These are phyloP conservation scores for Trichomonas vaginalis DNA, from an alignment of 208 protist species.

Conservation along the genomic window DNA sequence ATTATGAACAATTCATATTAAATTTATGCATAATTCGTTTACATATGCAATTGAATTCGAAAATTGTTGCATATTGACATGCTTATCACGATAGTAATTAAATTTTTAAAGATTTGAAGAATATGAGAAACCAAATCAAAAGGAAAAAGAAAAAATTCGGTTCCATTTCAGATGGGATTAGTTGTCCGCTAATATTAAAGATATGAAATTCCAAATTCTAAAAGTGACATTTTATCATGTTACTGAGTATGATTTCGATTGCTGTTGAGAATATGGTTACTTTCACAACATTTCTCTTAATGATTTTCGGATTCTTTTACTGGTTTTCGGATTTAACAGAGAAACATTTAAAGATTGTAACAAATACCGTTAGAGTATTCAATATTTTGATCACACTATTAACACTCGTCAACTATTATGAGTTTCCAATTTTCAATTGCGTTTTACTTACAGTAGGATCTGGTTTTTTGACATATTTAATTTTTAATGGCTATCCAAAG, in stretches of 20 bases:
- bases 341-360: neutral
- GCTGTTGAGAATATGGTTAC: neutral
- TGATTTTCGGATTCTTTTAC: neutral
- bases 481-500: neutral
- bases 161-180: too few species aligned
- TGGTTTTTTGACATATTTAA: neutral
- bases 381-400: neutral
- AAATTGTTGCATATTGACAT: too few species aligned
- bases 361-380: neutral
- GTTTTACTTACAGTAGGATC: neutral
- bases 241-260: neutral
- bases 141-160: too few species aligned
- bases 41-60: too few species aligned
- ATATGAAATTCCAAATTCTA: too few species aligned
- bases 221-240: neutral
- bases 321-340: neutral
- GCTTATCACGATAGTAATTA: too few species aligned
- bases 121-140: too few species aligned
- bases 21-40: too few species aligned
- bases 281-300: neutral
- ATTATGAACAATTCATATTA: too few species aligned
- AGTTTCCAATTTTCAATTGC: neutral
- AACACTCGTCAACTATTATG: neutral
- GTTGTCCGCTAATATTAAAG: too few species aligned
- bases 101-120: too few species aligned